Evolutionary conservation across 2,329 filamentous ascomycete genomes (phyloP), one percentile per base, ranked within the genome.

Genomic region (Hymenoscyphus linearis): DNA sequence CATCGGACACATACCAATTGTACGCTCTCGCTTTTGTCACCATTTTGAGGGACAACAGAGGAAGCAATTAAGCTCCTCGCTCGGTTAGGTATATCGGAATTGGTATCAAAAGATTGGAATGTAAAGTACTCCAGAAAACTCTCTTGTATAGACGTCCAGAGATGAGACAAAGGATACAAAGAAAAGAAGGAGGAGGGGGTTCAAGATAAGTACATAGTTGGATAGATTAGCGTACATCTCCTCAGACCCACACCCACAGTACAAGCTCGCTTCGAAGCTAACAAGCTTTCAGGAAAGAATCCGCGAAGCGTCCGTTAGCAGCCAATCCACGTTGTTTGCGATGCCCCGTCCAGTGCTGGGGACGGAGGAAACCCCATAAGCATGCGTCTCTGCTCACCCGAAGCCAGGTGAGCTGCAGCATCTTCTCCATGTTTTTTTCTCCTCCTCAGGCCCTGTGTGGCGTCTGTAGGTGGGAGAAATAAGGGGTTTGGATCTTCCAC

Each of bases 1-100:
- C 14, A 26, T 35, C n/a, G n/a, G 22, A 13, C 14, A 55, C 58
- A 14, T 60, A 60, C 58, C 58, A 61, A 58, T 61, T 61, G 55
- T 61, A 61, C 10, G 55, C 40, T 57, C 60, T 44, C 16, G 60
- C 35, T 55, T 55, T 61, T 6, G 22, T 18, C 18, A 61, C 60
- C 60, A 61, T 61, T 16, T 58, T 63, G 53, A 26, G 52, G 40
- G 40, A n/a, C 22, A 47, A 35, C 18, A 47, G 36, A 26, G 36
- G 55, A 44, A 57, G 55, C 55, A 57, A 50, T 40, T 16, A 50
- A 57, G 25, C 36, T 57, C 37, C 36, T 25, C 34, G 54, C 10
- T 34, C 34, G 35, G 9, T 12, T 25, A 6, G 40, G n/a, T 10
- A 22, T 47, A 9, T 47, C n/a, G 18, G 6, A 18, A 47, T 47